A percentile compares a stretch with the other conserved stretches of the same genome.
Evolutionary conservation across 371 early-diverging fungal genomes (phyloP).

Genomic region (Mortierella polycephala): DNA sequence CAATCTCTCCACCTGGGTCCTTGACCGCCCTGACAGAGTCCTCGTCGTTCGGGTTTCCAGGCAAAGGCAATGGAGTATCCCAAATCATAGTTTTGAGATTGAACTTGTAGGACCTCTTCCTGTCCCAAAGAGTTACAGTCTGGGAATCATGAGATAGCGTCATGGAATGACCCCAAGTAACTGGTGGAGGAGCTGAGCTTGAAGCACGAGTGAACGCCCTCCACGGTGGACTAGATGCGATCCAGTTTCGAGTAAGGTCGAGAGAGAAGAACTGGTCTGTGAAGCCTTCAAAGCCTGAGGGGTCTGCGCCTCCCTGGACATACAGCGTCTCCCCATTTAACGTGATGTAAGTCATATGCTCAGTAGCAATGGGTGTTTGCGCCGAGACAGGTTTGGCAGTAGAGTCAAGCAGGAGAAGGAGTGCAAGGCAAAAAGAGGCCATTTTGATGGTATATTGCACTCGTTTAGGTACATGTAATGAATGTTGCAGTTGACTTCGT

Average conservation of each 20-base stretch:
- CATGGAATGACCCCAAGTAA: background rate
- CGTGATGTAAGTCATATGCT: too few species aligned
- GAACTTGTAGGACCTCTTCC: too few species aligned
- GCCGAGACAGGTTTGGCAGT: background rate
- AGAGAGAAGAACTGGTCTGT: background rate
- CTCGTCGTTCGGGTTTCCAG: too few species aligned
- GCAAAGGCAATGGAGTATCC: too few species aligned
- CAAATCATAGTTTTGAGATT: too few species aligned
- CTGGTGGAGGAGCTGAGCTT: background rate
- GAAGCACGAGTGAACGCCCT: background rate
- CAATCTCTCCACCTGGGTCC: too few species aligned
- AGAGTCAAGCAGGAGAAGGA: background rate
- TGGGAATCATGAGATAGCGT: background rate
- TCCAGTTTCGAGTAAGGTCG: background rate
- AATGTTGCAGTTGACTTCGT: too few species aligned
- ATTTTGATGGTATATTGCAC: too few species aligned
- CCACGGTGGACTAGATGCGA: background rate
- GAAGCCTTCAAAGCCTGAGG: background rate
- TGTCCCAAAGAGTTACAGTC: too few species aligned
- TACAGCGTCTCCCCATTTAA: background rate
- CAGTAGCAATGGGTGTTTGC: background rate
- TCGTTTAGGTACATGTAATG: too few species aligned
- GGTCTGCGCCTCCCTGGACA: background rate
- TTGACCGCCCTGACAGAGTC: too few species aligned
- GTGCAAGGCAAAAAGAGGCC: too few species aligned